Base-by-base conservation (phyloP, 352 stramenopile species). In the Phytophthora parvispora region DNA sequence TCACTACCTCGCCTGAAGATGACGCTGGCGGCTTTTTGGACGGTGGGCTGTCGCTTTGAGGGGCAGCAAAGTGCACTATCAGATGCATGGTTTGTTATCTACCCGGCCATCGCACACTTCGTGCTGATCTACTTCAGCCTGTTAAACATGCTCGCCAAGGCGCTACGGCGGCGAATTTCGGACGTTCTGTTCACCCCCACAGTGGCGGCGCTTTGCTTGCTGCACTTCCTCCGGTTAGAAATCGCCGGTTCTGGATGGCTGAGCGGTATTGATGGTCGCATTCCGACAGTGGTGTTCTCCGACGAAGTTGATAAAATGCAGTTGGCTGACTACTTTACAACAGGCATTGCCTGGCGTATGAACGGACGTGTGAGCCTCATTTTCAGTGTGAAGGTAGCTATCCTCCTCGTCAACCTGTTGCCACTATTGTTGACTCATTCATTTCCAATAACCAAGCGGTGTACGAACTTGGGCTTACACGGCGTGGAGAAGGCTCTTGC, bases 31-130 rank as follows among this genome's bases (percentile, higher is more conserved):
- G 29, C 31, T 3, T 59, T 59, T 48, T 49, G 51, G 36, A 45
- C 36, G 36, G 36, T 45, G 16, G 36, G 68, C 20, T 75, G 67
- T 20, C 31, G 68, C 13, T 78, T 81, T 38, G 65, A 81, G 69
- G 76, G 73, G 2, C 42, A 75, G n/a, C 72, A 81, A 22, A 8
- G 24, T 0, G 65, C 45, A 0, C 28, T 84, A 4, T 34, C 64
- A 3, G 66, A 79, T 2, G 50, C 76, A 0, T 84, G 72, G 76
- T 78, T 77, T 47, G 60, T 51, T 1, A 62, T 80, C 9, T 83
- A 83, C 28, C 68, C 72, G 16, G 64, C 53, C 0, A 78, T 78
- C 3, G 42, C 20, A 13, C 42, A 49, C n/a, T 25, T 49, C 7
- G 49, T 70, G 22, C 42, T 81, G 8, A 48, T 77, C 0, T 67